Base-by-base conservation (phyloP, 768 basidiomycete genomes). In the Gloeostereum incarnatum region DNA sequence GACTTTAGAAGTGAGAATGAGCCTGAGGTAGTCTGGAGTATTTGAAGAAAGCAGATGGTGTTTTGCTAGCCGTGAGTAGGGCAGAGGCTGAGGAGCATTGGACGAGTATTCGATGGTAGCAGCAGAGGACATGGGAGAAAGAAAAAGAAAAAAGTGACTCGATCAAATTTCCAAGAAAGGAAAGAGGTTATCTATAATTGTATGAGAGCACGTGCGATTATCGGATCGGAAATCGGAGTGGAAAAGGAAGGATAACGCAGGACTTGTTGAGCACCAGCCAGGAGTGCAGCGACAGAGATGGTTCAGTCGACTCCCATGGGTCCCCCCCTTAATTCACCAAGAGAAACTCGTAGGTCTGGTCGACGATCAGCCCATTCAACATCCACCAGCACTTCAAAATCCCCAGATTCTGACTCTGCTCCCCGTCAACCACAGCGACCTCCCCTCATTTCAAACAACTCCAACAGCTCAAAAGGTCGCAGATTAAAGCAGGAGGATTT, bases 1-100 rank as follows among this genome's bases (percentile, higher is more conserved):
- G 40, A 93, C 89, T 57, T 86, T 89, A 4, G 87, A 73, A n/a
- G 78, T 86, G 36, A 93, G 69, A 49, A 91, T 91, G 32, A 94
- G 77, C 14, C 83, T 71, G 31, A 93, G 75, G 57, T 94, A 94
- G 56, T 94, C 90, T 2, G 90, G 89, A 5, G 77, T 77, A 17
- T 77, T 72, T 33, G 69, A 66, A 0, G 79, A 60, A 3, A 86
- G 68, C 8, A 88, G 61, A 48, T 71, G 60, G 49, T 91, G 83
- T 18, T 69, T 61, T 0, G 76, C 56, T 7, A 91, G 71, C 21
- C 83, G 73, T 11, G 84, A 78, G 51, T 81, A 90, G 16, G 57
- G 38, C 6, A 81, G 59, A 13, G 80, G 78, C 33, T 73, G 69
- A 31, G 81, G 81, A n/a, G 75, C 80, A 50, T 63, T 59, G 5